Percentiles rank a stretch among this genome's conserved stretches.
Conservation (phyloP, 208 protist species). For the Zelonia costaricensis region DNA sequence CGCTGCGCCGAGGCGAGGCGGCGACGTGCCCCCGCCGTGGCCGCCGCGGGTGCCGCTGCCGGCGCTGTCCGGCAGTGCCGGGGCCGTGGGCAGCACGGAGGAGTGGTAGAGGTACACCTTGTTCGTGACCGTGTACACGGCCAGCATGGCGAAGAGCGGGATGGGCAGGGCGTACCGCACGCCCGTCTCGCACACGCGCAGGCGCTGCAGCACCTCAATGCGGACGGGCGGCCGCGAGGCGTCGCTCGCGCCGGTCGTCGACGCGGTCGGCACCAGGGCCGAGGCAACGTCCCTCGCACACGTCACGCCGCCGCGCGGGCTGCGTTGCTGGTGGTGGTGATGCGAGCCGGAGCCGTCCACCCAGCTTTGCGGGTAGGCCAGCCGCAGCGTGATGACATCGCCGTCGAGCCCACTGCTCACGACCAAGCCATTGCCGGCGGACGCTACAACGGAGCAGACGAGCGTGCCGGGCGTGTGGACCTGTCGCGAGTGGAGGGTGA, state of each 20-base stretch:
- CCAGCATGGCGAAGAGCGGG: constrained; percentile 35
- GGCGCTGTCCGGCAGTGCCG: constrained; percentile 11
- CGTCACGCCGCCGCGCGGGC: neutral
- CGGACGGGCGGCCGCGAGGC: constrained; percentile 8
- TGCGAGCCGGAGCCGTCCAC: neutral
- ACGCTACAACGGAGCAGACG: constrained; percentile 34
- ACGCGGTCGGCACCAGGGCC: neutral
- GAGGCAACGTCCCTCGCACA: neutral
- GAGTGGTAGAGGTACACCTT: constrained; percentile 27
- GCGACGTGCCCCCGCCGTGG: constrained; percentile 16
- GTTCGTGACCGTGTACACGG: constrained; percentile 40
- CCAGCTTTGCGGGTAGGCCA: constrained; percentile 6
- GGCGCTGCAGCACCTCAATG: constrained; percentile 28
- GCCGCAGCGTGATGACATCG: constrained; percentile 36
- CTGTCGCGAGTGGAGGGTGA: constrained; percentile 25
- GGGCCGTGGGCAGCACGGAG: constrained; percentile 22
- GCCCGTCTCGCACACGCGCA: constrained; percentile 31
- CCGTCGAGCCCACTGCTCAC: constrained; percentile 47
- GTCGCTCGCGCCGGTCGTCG: constrained; percentile 6
- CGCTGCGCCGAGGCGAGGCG: no score
- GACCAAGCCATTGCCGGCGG: constrained; percentile 28
- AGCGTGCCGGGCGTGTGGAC: constrained; percentile 32
- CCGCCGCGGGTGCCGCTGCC: neutral
- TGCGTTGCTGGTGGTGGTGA: neutral
- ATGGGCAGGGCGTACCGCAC: constrained; percentile 36